Evolutionary conservation across 2,329 filamentous ascomycete species (phyloP), one percentile per base, ranked within the genome.

Genomic region (Alternaria gaisen): DNA sequence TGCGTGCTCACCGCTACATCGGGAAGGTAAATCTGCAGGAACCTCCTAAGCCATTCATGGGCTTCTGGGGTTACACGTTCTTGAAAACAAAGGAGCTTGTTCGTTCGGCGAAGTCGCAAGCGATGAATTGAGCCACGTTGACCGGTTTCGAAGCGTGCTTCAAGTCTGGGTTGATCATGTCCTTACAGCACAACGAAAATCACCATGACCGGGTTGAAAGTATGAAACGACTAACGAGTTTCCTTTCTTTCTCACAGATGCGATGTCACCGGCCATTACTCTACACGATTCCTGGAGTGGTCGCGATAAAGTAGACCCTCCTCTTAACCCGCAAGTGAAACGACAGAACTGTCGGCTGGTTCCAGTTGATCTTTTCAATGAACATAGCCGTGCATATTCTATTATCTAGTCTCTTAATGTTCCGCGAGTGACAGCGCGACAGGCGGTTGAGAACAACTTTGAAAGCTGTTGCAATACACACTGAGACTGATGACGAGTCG

Each of bases 1-100:
- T 14, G 46, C 46, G 30, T 24, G 12, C 46, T 50, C 30, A 50
- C 46, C 46, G 46, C 46, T 50, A 30, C n/a, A 50, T 38, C 30
- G 32, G 20, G 32, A 50, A 50, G 46, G 46, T 38, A 16, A 34
- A 14, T 50, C 22, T 50, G 46, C 46, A 36, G 46, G 20, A 30
- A 50, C 16, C 38, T 14, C 20, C 16, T 30, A 36, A 50, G 46
- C 22, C 46, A 20, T 18, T n/a, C 9, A 11, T 20, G 14, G n/a
- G 32, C 22, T 36, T 12, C 22, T 36, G 18, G 46, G 36, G 22
- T 22, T n/a, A 50, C 30, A 50, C 32, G 7, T 22, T 11, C 5
- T 20, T 22, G 24, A 22, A 50, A 14, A 50, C 5, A 34, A 50
- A 30, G 16, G 7, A 26, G 24, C 7, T 14, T 10, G 30, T 22